Evolutionary conservation across 2,329 filamentous ascomycete species (phyloP), one percentile per base, ranked within the genome.

Genomic region (Alternaria arborescens): DNA sequence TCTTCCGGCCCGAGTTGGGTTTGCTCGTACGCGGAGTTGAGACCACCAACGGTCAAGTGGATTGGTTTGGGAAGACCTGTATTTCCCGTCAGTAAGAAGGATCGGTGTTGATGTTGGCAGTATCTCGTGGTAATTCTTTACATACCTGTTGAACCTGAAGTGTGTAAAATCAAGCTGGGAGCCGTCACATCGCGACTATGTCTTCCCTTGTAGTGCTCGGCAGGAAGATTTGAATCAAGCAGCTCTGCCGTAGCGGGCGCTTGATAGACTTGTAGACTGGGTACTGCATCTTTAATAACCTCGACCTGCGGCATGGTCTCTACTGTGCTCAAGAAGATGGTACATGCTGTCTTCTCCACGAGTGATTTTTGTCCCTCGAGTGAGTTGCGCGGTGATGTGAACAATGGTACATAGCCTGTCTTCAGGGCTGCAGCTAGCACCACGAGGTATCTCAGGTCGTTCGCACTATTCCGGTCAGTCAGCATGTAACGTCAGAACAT

Each of bases 91-190:
- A 46, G 47, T 4, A n/a, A 12, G 22, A 14, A 11, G 4, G 1
- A 1, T n/a, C 22, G 4, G 22, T 7, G 8, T 8, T 6, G 2
- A 24, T 5, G 26, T 34, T 5, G 10, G 16, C 2, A 26, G 2
- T 12, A 7, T 2, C 5, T 24, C 30, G 20, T 5, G 8, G n/a
- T 34, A 4, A 26, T 26, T 2, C 8, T 8, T 14, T 40, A 0
- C 55, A 18, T 44, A 34, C 55, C 55, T 3, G 55, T 57, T 22
- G 55, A 57, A 12, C 55, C 55, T 2, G 55, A 57, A 12, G 55
- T 57, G 16, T 57, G 55, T 11, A 57, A n/a, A 12, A 57, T 57
- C 22, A 57, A 24, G 10, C 47, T 52, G 3, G 24, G 12, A 8
- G 55, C 55, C 1, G n/a, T 26, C 12, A 22, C 10, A n/a, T 52